Percentiles rank a stretch among this genome's conserved stretches.
Evolutionary conservation across 176 grass and related monocot species (phyloP).

Genomic region (Poa annua): DNA sequence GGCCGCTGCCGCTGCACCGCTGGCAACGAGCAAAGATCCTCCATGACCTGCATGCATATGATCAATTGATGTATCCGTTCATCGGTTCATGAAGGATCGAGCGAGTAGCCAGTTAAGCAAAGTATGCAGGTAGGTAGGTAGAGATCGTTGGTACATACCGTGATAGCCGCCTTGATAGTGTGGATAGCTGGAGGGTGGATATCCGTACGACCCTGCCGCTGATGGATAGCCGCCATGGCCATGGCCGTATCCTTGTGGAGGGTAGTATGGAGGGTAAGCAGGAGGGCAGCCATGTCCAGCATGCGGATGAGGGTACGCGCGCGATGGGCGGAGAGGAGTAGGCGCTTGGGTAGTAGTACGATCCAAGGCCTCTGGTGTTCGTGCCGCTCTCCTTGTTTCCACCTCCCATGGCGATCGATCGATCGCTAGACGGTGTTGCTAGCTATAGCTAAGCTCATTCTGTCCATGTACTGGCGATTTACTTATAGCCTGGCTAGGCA

Average conservation of each 20-base stretch:
- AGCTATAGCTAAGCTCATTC: background rate
- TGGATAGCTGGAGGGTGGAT: slow-evolving; percentile 8
- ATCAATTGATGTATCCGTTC: background rate
- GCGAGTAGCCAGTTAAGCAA: background rate
- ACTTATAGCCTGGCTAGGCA: background rate
- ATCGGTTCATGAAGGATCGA: background rate
- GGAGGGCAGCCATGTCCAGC: slow-evolving; percentile 1
- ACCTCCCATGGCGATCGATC: slow-evolving; percentile 24
- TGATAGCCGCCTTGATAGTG: slow-evolving; percentile 9
- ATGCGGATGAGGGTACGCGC: background rate
- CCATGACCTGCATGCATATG: slow-evolving; percentile 17
- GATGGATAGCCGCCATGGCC: slow-evolving; percentile 6
- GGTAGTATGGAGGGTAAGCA: background rate
- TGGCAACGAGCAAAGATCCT: background rate
- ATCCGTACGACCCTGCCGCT: background rate
- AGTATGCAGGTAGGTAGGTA: background rate
- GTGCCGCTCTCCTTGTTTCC: background rate
- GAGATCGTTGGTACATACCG: background rate
- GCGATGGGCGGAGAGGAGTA: slow-evolving; percentile 21
- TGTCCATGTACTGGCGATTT: background rate
- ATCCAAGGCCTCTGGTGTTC: background rate
- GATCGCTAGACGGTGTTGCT: background rate
- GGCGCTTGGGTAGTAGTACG: background rate
- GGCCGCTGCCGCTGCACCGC: background rate
- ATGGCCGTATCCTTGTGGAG: background rate